Evolutionary conservation across 2,329 filamentous ascomycete species (phyloP).

Genomic region (Chrysoporthe austroafricana): DNA sequence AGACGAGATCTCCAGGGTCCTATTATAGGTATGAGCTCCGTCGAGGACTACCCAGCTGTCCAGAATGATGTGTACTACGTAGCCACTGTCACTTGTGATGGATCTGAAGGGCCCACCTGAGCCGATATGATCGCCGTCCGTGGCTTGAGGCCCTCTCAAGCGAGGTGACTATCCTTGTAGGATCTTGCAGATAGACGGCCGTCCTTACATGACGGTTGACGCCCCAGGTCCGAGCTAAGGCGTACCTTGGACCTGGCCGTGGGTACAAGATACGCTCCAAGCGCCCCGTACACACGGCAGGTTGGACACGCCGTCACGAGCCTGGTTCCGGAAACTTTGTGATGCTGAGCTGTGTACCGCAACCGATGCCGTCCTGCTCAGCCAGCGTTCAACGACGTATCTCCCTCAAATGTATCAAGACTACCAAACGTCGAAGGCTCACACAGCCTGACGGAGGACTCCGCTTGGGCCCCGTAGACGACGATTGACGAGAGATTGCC

Average conservation of each 20-base stretch:
- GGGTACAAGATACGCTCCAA: slow-evolving; percentile 12
- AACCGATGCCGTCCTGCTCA: neutral
- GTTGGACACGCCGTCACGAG: slow-evolving; percentile 12
- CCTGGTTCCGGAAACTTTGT: neutral
- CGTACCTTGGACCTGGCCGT: slow-evolving; percentile 1
- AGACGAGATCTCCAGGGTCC: slow-evolving; percentile 23
- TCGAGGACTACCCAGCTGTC: neutral
- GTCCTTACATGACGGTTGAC: slow-evolving; percentile 8
- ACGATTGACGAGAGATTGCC: slow-evolving; percentile 5
- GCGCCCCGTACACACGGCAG: slow-evolving; percentile 3
- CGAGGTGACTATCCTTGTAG: slow-evolving; percentile 21
- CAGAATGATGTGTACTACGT: slow-evolving; percentile 5
- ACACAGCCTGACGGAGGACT: too few species aligned
- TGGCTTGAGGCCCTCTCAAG: slow-evolving; percentile 22
- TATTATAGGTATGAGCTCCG: slow-evolving; percentile 18
- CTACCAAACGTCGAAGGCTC: slow-evolving; percentile 8
- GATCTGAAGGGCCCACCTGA: slow-evolving; percentile 20
- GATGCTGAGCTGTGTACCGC: slow-evolving; percentile 16
- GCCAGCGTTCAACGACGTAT: neutral
- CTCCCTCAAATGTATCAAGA: neutral
- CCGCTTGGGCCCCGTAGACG: neutral
- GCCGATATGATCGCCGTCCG: slow-evolving; percentile 18
- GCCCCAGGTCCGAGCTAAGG: slow-evolving; percentile 16
- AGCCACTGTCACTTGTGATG: slow-evolving; percentile 26
- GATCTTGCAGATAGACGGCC: slow-evolving; percentile 9